These are phyloP conservation scores for Zygosaccharomyces rouxii DNA, from an alignment of 805 yeast genomes.

Conservation along the genomic window DNA sequence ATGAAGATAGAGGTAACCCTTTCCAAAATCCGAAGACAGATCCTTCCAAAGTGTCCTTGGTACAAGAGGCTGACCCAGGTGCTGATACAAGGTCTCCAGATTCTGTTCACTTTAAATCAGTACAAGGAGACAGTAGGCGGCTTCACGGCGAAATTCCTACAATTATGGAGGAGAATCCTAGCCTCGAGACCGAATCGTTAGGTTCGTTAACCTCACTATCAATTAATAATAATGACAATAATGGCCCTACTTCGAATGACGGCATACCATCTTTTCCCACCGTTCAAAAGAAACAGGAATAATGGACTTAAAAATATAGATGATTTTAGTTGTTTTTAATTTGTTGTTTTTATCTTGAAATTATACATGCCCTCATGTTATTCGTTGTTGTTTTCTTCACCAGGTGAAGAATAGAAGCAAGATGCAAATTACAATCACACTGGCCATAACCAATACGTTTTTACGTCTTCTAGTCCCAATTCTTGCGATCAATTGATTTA, in stretches of 20 bases:
- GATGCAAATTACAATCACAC: conserved; percentile 68
- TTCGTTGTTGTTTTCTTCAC: conserved; percentile 13
- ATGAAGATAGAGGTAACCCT: conserved; percentile 15
- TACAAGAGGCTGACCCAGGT: neutral
- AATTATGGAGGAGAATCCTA: conserved; percentile 29
- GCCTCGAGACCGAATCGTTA: conserved; percentile 25
- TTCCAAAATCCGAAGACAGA: neutral
- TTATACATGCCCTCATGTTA: neutral
- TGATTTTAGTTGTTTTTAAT: neutral
- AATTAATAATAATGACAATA: neutral
- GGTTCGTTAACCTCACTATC: conserved; percentile 10
- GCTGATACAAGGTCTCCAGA: conserved; percentile 18
- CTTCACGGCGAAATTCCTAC: conserved; percentile 31
- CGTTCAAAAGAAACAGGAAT: neutral
- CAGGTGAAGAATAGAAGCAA: conserved; percentile 57
- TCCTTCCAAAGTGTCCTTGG: neutral
- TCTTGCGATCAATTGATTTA: conserved; percentile 66
- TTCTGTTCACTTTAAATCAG: conserved; percentile 32
- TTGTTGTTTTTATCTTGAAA: neutral
- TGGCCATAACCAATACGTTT: conserved; percentile 78
- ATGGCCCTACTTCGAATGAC: neutral
- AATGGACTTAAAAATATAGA: neutral
- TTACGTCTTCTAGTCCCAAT: conserved; percentile 87
- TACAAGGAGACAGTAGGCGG: conserved; percentile 21
- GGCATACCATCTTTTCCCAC: neutral